Evolutionary conservation across 176 grass and related monocot genomes (phyloP).

Genomic region (Oryza longistaminata): DNA sequence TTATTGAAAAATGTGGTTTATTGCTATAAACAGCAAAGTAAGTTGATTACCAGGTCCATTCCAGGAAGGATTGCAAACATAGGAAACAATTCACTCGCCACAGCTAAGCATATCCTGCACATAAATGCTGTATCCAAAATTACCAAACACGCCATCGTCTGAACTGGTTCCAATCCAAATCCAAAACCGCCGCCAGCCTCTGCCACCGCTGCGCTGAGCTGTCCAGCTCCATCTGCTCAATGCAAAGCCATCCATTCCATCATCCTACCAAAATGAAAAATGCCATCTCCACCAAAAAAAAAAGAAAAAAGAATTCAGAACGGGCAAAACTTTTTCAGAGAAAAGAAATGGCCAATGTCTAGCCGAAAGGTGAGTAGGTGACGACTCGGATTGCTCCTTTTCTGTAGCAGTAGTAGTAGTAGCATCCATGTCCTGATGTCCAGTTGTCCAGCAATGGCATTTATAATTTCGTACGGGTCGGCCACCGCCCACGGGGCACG

Average conservation of each 20-base stretch:
- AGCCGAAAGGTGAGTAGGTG: slow-evolving; percentile 36
- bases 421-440: background rate
- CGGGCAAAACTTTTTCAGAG: background rate
- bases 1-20: background rate
- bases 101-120: background rate
- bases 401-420: background rate
- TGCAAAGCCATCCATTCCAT: slow-evolving; percentile 5
- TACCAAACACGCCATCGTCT: background rate
- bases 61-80: background rate
- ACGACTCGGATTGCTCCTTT: background rate
- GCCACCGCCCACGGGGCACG: background rate
- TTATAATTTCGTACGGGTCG: slow-evolving; percentile 7
- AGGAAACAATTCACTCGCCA: background rate
- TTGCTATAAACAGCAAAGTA: background rate
- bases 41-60: background rate
- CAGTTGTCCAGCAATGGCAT: background rate
- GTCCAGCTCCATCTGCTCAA: background rate
- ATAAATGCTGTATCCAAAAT: background rate
- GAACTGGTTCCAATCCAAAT: background rate
- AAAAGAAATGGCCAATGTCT: no score
- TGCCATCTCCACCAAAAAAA: background rate
- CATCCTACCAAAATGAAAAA: background rate
- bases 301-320: background rate
- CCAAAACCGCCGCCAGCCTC: no score
- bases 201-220: background rate